phyloP scores from a whole-genome alignment of 2,329 filamentous ascomycete species.

The Beauveria rudraprayagi region DNA sequence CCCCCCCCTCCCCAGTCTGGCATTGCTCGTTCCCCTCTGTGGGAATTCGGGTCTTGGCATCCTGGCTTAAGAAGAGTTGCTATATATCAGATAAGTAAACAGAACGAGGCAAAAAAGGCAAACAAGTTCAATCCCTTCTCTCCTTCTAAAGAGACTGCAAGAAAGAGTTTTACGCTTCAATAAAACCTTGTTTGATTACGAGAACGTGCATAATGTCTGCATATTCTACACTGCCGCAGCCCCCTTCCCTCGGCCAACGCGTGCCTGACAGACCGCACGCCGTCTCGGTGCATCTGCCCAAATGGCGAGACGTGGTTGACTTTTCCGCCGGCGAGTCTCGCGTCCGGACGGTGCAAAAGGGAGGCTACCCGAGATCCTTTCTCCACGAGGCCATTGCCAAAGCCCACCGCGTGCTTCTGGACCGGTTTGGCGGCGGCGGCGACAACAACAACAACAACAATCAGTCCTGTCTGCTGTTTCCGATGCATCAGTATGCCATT shows the following conservation, averaged over 20 bases:
- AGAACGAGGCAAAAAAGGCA: not conserved
- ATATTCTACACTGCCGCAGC: not conserved
- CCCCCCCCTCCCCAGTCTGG: too few relatives aligned
- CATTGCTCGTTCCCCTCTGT: not conserved
- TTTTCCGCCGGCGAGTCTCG: not conserved
- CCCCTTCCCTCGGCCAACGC: not conserved
- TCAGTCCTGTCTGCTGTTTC: not conserved
- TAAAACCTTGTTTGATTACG: not conserved
- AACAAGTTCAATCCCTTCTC: too few relatives aligned
- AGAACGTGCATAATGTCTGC: not conserved
- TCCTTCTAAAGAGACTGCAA: too few relatives aligned
- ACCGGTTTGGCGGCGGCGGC: not conserved
- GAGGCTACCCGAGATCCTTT: not conserved
- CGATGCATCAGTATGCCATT: not conserved
- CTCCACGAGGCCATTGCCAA: not conserved
- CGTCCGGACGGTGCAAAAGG: not conserved
- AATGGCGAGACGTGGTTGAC: not conserved
- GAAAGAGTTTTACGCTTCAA: not conserved
- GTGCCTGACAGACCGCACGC: slow-evolving; percentile 2
- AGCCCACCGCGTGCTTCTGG: not conserved
- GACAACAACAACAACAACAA: too few relatives aligned
- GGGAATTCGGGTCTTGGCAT: not conserved
- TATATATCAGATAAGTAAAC: not conserved
- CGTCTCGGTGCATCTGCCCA: slow-evolving; percentile 2
- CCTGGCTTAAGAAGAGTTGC: too few relatives aligned